Base-by-base conservation (phyloP, 2,329 filamentous ascomycete species). In the Colletotrichum lentis region DNA sequence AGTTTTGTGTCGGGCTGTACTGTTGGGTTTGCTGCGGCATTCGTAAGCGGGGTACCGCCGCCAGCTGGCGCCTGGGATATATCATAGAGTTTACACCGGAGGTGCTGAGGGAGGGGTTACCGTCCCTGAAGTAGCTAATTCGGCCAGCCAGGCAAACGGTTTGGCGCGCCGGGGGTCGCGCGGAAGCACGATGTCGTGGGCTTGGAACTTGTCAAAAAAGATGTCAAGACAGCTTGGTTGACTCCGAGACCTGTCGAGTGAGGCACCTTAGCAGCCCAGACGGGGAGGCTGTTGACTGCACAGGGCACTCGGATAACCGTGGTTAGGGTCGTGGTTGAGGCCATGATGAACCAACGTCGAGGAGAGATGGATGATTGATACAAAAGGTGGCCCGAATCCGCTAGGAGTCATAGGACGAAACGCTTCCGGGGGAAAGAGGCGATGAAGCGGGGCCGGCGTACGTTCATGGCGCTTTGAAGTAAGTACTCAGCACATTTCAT, bases 91-190 rank as follows among this genome's bases (percentile, higher is more conserved):
- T 46, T 22, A 12, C 31, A 37, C 49, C 27, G 35, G 20, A 61
- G 43, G 52, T 52, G 24, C 52, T 63, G 52, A 27, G 35, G 22
- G 22, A 41, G 16, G 47, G 24, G 24, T 18, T 50, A 35, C 39
- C 27, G 46, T 39, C 56, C 37, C 8, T 18, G 37, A 16, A 57
- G 14, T 35, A 58, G 49, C 47, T 22, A 20, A 47, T 27, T 37
- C 62, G 31, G 35, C 27, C 46, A 22, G 11, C 27, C 43, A 53
- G 27, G 56, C 27, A 35, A 60, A 50, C 47, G 56, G 39, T 65
- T 61, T 53, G 62, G 56, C 56, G 56, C 56, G 62, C 55, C 47
- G 56, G 62, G 55, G 47, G 39, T 53, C 62, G 31, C 44, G 41
- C 57, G 62, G 47, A 54, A 53, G 35, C 39, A 39, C 49, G 20